Evolutionary conservation across 768 basidiomycete genomes (phyloP).

Genomic region (Calocera cornea): DNA sequence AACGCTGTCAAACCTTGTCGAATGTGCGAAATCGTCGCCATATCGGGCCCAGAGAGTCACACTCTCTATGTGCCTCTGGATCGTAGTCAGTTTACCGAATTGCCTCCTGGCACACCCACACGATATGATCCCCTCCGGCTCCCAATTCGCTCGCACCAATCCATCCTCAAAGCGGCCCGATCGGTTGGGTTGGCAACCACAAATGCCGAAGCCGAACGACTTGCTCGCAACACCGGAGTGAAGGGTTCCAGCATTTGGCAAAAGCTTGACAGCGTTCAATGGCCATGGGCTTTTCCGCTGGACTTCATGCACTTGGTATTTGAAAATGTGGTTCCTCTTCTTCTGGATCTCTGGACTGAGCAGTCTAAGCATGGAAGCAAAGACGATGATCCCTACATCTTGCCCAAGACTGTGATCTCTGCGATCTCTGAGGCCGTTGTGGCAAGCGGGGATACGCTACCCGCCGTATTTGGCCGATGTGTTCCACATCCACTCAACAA

Average conservation of each 20-base stretch:
- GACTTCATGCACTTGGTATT: slow-evolving; percentile 41
- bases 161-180: slow-evolving; percentile 19
- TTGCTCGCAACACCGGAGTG: slow-evolving; percentile 24
- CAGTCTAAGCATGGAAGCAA: slow-evolving; percentile 30
- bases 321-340: slow-evolving; percentile 33
- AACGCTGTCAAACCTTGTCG: slow-evolving; percentile 29
- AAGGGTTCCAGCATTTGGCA: slow-evolving; percentile 25
- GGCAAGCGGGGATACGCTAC: slow-evolving; percentile 26
- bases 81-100: slow-evolving; percentile 18
- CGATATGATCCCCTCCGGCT: slow-evolving; percentile 22
- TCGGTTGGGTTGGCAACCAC: slow-evolving; percentile 20
- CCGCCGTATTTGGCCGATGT: slow-evolving; percentile 22
- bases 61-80: background rate
- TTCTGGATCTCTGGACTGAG: slow-evolving; percentile 32
- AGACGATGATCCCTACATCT: slow-evolving; percentile 19
- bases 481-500: slow-evolving; percentile 1
- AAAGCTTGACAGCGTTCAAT: slow-evolving; percentile 12
- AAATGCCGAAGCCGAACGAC: slow-evolving; percentile 15
- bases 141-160: slow-evolving; percentile 15
- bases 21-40: slow-evolving; percentile 27
- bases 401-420: slow-evolving; percentile 28
- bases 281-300: slow-evolving; percentile 29
- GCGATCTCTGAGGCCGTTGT: slow-evolving; percentile 28
- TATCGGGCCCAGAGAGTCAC: slow-evolving; percentile 13
- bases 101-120: slow-evolving; percentile 14